Evolutionary conservation across 306 rosid genomes (phyloP).

Genomic region (Pyrus pyrifolia): DNA sequence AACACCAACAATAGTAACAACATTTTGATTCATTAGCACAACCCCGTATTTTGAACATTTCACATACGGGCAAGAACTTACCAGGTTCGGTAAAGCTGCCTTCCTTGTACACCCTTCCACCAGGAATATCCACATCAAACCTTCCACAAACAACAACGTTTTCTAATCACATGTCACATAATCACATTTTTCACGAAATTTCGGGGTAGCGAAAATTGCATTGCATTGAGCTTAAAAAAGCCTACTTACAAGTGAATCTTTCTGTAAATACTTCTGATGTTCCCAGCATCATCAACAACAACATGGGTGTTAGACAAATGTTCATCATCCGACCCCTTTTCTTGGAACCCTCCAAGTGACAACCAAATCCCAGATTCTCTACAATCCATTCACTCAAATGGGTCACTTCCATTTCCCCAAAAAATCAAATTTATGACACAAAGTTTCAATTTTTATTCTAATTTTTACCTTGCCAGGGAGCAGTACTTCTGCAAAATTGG

Average conservation of each 20-base stretch:
- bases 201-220: background rate
- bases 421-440: background rate
- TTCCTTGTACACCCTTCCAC: conserved; percentile 86
- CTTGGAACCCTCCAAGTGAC: conserved; percentile 97
- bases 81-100: conserved; percentile 80
- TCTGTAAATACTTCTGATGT: conserved; percentile 57
- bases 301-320: conserved; percentile 80
- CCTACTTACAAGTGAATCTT: conserved; percentile 89
- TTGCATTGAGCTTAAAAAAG: background rate
- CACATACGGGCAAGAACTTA: conserved; percentile 11
- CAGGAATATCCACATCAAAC: conserved; percentile 95
- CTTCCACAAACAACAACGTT: conserved; percentile 15
- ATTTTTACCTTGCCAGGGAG: conserved; percentile 71
- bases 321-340: conserved; percentile 66
- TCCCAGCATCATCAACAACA: conserved; percentile 75
- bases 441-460: background rate
- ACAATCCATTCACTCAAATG: conserved; percentile 21
- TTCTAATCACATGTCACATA: background rate
- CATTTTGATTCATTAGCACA: background rate
- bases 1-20: background rate
- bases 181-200: background rate
- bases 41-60: background rate
- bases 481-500: conserved; percentile 66
- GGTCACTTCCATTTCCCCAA: background rate
- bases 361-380: conserved; percentile 93